Evolutionary conservation across 2,329 filamentous ascomycete species (phyloP), one percentile per base, ranked within the genome.

Genomic region (Aspergillus luchuensis): DNA sequence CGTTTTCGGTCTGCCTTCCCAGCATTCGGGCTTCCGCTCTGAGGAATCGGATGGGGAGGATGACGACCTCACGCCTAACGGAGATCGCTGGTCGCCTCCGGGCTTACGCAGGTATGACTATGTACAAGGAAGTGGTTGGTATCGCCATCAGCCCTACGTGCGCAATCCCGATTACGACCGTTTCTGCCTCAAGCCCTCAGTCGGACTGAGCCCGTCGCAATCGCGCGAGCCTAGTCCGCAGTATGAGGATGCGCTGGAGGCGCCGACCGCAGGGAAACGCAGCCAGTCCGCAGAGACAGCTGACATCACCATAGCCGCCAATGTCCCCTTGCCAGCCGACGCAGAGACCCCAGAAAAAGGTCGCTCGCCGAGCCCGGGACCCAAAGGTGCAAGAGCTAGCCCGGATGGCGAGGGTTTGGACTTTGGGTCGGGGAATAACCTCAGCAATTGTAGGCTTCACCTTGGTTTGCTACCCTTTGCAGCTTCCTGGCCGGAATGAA

Each of bases 11-110:
- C 67, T 84, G 58, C 83, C 84, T 15, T 86, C 84, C 53, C 84
- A 86, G 66, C 85, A 88, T 73, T 89, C 86, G 41, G 86, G 84
- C 69, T 89, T 89, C 78, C 82, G 85, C 66, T 87, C 81, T 15
- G 78, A 79, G 54, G 77, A 80, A 38, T 79, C 83, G 51, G 82
- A 83, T 28, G 66, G 69, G 58, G 70, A 77, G 57, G 64, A 74
- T 30, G 75, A 74, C 39, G 77, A 76, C 28, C 71, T 72, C 39
- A 66, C 66, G 4, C 63, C 69, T 36, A 76, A 77, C 25, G 73
- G 71, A 57, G 81, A 83, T 52, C 85, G 85, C 33, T 89, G 86
- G 85, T 87, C 85, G 56, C 88, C 88, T 43, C 88, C 88, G 2
- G 86, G 86, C 11, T 88, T 87, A 81, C 81, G 85, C 62, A 72